Evolutionary conservation across 805 yeast genomes (phyloP).

Genomic region (Starmera amethionina): DNA sequence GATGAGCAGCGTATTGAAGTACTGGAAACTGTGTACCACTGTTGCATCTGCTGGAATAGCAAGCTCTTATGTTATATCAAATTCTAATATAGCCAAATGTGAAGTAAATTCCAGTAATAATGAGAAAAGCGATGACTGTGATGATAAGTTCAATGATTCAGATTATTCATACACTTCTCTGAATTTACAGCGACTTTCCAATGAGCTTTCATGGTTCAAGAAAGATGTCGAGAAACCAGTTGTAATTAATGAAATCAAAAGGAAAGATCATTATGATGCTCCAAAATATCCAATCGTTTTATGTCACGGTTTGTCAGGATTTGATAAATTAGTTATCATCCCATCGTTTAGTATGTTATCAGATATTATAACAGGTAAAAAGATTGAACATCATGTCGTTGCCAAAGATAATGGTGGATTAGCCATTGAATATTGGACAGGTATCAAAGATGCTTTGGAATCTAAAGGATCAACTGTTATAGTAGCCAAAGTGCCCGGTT

Average conservation of each 20-base stretch:
- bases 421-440: conserved; percentile 71
- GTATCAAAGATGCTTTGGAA: conserved; percentile 54
- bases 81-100: too few relatives aligned
- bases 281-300: conserved; percentile 69
- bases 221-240: conserved; percentile 1
- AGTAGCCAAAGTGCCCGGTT: conserved; percentile 75
- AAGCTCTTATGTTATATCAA: too few relatives aligned
- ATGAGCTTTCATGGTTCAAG: neutral
- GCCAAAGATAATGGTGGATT: conserved; percentile 23
- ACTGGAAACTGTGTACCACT: too few relatives aligned
- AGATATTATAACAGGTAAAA: conserved; percentile 8
- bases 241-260: conserved; percentile 8
- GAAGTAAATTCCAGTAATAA: too few relatives aligned
- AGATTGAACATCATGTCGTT: conserved; percentile 9
- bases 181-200: neutral
- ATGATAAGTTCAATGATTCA: too few relatives aligned
- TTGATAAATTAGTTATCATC: conserved; percentile 42
- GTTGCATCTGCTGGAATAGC: too few relatives aligned
- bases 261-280: conserved; percentile 34
- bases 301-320: conserved; percentile 85
- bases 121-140: too few relatives aligned
- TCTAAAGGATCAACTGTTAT: conserved; percentile 57
- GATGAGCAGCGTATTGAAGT: too few relatives aligned
- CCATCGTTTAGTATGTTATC: conserved; percentile 29
- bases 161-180: too few relatives aligned